Percentiles rank a stretch among this genome's conserved stretches.
Conservation (phyloP, 192 early-diverging fungal genomes). For the Entomortierella parvispora region DNA sequence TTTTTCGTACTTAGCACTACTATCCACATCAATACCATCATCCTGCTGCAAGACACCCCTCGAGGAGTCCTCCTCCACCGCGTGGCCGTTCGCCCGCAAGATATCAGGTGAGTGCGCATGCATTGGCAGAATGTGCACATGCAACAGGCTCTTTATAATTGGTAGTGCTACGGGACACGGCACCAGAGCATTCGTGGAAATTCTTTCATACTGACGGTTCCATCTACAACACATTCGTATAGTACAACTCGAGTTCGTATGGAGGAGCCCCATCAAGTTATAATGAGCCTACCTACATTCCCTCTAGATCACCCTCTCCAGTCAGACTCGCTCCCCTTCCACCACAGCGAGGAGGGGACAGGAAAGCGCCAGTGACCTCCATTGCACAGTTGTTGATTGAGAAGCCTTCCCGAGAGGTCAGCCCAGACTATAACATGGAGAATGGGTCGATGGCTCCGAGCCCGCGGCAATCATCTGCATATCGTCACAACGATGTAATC, state of each 20-base stretch:
- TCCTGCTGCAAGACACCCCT: conserved; percentile 16
- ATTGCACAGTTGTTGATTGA: conserved; percentile 38
- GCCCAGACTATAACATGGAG: conserved; percentile 21
- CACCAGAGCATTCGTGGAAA: too few relatives aligned
- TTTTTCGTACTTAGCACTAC: conserved; percentile 12
- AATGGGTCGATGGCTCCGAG: conserved; percentile 5
- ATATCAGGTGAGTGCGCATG: conserved; percentile 18
- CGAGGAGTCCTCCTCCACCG: conserved; percentile 26
- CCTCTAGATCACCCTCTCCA: conserved; percentile 41
- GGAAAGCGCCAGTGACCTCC: conserved; percentile 35
- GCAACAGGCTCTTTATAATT: too few relatives aligned
- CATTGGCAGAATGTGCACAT: not conserved
- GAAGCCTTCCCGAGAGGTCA: conserved; percentile 21
- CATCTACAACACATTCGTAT: too few relatives aligned
- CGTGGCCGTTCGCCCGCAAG: conserved; percentile 25
- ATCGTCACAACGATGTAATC: not conserved
- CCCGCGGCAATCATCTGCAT: not conserved
- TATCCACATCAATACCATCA: conserved; percentile 32
- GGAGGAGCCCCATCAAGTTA: conserved; percentile 7
- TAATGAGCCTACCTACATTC: conserved; percentile 29
- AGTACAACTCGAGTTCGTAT: conserved; percentile 26
- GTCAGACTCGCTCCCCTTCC: not conserved
- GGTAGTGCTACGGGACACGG: too few relatives aligned
- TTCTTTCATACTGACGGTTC: too few relatives aligned
- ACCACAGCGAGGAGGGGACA: conserved; percentile 12